Conservation (phyloP, 2,329 filamentous ascomycete species). For the Ophiostoma australiae region DNA sequence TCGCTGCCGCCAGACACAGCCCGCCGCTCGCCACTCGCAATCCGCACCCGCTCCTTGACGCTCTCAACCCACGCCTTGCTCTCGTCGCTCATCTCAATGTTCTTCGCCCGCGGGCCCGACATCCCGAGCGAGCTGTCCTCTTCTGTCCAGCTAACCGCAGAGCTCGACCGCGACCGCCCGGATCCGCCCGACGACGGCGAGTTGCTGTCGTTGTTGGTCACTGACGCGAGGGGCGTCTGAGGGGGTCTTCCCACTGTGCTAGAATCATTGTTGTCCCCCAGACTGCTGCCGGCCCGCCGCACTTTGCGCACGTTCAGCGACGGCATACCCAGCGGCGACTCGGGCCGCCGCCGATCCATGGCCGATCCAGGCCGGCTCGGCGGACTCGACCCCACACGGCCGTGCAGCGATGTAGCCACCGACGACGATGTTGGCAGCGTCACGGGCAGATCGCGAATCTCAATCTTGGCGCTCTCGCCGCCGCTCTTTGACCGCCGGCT, state of each 20-base stretch:
- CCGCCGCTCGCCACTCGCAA: constrained; percentile 57
- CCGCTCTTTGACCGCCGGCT: constrained; percentile 58
- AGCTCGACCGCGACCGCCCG: constrained; percentile 48
- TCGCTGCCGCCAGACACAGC: constrained; percentile 28
- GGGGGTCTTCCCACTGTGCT: constrained; percentile 26
- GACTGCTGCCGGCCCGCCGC: constrained; percentile 35
- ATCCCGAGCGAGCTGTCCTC: constrained; percentile 58
- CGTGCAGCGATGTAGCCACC: constrained; percentile 24
- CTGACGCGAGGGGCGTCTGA: constrained; percentile 42
- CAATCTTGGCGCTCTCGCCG: constrained; percentile 48
- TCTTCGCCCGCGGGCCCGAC: constrained; percentile 63
- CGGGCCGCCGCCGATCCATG: constrained; percentile 37
- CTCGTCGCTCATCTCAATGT: constrained; percentile 63
- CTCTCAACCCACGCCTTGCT: constrained; percentile 77
- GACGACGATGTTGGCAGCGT: constrained; percentile 30
- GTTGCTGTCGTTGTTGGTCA: constrained; percentile 36
- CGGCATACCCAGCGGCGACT: constrained; percentile 38
- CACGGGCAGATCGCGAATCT: constrained; percentile 50
- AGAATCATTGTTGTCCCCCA: background rate
- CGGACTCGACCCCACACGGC: constrained; percentile 34
- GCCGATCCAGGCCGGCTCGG: constrained; percentile 36
- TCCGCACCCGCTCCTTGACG: constrained; percentile 72
- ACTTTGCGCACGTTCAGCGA: constrained; percentile 53
- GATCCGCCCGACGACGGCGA: constrained; percentile 45
- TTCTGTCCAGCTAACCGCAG: constrained; percentile 53